Percentiles rank a stretch among this genome's conserved stretches.
Conservation (phyloP, 495 filamentous ascomycete genomes). For the Tuber brumale region DNA sequence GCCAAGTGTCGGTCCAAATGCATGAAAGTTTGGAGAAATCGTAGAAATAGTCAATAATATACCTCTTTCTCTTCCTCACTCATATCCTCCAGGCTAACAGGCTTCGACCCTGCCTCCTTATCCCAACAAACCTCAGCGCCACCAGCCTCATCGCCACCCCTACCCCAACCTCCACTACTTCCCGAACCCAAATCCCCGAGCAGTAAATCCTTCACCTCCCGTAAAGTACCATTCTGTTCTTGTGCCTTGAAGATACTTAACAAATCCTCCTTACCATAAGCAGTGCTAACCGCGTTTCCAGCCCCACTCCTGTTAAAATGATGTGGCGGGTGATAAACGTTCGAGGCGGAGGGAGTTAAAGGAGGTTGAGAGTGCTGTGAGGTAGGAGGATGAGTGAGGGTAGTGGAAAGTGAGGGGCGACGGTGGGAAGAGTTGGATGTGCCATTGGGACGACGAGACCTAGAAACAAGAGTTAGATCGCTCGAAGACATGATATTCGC, state of each 20-base stretch:
- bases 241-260: slow-evolving; percentile 65
- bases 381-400: slow-evolving; percentile 55
- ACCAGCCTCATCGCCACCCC: slow-evolving; percentile 61
- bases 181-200: slow-evolving; percentile 66
- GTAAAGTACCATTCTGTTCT: slow-evolving; percentile 50
- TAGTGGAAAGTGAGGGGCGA: slow-evolving; percentile 43
- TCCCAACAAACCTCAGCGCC: slow-evolving; percentile 90
- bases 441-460: slow-evolving; percentile 41
- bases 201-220: slow-evolving; percentile 60
- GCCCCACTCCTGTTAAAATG: slow-evolving; percentile 51
- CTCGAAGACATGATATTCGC: neutral
- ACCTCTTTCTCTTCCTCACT: slow-evolving; percentile 79
- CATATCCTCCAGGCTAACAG: slow-evolving; percentile 69
- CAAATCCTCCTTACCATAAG: slow-evolving; percentile 79
- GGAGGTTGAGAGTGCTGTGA: slow-evolving; percentile 48
- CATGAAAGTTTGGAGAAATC: slow-evolving; percentile 14
- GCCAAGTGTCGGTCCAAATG: neutral
- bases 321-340: slow-evolving; percentile 42
- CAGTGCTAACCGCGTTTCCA: slow-evolving; percentile 49
- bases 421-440: slow-evolving; percentile 33
- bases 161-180: slow-evolving; percentile 63
- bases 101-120: slow-evolving; percentile 60
- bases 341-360: slow-evolving; percentile 48
- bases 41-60: slow-evolving; percentile 38
- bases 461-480: slow-evolving; percentile 5